These are phyloP conservation scores for Porpolomopsis calyptriformis DNA, from an alignment of 768 basidiomycete genomes.

Conservation along the genomic window DNA sequence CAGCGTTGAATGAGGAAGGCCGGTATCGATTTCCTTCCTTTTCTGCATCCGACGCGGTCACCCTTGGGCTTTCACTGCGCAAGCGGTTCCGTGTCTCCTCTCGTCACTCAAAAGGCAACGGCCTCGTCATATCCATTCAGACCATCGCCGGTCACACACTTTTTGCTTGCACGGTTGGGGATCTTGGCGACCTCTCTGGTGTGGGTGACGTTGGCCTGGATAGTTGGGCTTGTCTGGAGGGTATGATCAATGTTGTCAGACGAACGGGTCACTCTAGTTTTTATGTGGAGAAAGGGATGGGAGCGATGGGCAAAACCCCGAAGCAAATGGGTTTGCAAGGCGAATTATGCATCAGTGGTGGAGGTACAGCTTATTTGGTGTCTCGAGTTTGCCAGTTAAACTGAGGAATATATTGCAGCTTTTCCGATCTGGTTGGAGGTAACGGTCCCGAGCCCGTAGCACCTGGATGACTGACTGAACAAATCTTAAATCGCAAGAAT, in stretches of 20 bases:
- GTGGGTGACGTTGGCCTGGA: conserved; percentile 71
- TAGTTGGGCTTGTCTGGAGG: conserved; percentile 69
- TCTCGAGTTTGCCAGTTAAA: not conserved
- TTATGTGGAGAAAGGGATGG: conserved; percentile 82
- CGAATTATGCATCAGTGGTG: conserved; percentile 58
- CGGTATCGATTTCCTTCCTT: conserved; percentile 64
- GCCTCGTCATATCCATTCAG: conserved; percentile 72
- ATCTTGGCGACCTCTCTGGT: conserved; percentile 55
- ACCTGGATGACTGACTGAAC: conserved; percentile 11
- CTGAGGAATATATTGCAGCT: conserved; percentile 31
- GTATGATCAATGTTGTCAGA: conserved; percentile 69
- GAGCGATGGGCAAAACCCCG: conserved; percentile 69
- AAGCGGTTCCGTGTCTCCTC: conserved; percentile 72
- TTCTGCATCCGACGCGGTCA: conserved; percentile 68
- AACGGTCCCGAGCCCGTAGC: conserved; percentile 14
- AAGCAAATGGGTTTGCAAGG: conserved; percentile 61
- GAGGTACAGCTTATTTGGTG: conserved; percentile 37
- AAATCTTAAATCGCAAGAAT: conserved; percentile 34
- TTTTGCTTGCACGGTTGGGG: conserved; percentile 78
- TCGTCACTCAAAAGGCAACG: conserved; percentile 67
- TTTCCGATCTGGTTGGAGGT: conserved; percentile 81
- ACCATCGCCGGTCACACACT: conserved; percentile 68
- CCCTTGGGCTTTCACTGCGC: conserved; percentile 55
- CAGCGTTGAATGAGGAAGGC: conserved; percentile 61
- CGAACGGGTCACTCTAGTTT: conserved; percentile 77